Percentiles rank a stretch among this genome's conserved stretches.
These are phyloP conservation scores for Rutstroemia sp. DNA, from an alignment of 2,329 filamentous ascomycete species.

Conservation along the genomic window DNA sequence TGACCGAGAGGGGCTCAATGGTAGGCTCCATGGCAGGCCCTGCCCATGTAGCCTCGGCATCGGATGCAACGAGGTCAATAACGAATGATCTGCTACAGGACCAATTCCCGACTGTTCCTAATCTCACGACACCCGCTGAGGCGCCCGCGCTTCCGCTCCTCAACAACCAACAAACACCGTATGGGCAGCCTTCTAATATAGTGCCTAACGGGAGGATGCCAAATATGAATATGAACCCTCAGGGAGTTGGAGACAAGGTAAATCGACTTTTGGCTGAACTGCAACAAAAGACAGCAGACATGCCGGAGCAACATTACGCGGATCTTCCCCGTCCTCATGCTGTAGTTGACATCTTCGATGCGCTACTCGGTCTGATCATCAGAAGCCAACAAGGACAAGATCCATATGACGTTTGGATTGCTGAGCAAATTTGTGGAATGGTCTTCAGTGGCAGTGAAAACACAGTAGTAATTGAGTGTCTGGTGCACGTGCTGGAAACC, in stretches of 20 bases:
- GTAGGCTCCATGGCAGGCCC: constrained; percentile 42
- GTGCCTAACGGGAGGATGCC: constrained; percentile 46
- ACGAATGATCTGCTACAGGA: constrained; percentile 59
- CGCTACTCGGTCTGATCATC: constrained; percentile 54
- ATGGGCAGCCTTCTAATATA: constrained; percentile 44
- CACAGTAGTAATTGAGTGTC: constrained; percentile 51
- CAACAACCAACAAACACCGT: constrained; percentile 46
- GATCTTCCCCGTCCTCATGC: constrained; percentile 51
- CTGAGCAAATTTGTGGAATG: constrained; percentile 50
- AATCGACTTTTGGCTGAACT: constrained; percentile 52
- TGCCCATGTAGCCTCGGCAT: constrained; percentile 48
- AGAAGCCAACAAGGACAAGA: constrained; percentile 55
- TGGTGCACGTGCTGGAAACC: constrained; percentile 55
- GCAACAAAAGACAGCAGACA: constrained; percentile 44
- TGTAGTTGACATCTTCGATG: constrained; percentile 56
- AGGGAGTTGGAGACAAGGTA: constrained; percentile 46
- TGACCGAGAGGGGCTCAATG: constrained; percentile 1
- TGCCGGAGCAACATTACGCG: constrained; percentile 51
- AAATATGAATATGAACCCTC: constrained; percentile 39
- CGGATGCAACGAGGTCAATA: constrained; percentile 53
- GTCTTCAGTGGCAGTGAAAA: constrained; percentile 45
- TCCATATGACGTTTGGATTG: constrained; percentile 50
- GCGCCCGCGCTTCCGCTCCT: constrained; percentile 45
- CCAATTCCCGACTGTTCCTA: constrained; percentile 49
- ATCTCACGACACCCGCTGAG: constrained; percentile 51